phyloP scores from a whole-genome alignment of 306 rosid genomes.

The Rubus parviflorus region DNA sequence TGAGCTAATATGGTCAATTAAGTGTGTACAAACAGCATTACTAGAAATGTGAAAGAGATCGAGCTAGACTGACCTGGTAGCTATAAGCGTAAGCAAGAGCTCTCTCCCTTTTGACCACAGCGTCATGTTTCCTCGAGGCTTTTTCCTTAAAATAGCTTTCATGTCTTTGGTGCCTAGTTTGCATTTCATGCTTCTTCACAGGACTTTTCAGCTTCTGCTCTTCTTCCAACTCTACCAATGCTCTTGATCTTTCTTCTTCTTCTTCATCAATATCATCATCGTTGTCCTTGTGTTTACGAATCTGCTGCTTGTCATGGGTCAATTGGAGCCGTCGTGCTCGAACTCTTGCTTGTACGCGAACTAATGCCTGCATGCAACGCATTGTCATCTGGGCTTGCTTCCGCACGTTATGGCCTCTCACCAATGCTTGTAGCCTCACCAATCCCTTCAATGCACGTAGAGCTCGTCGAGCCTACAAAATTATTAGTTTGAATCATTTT shows the following conservation, averaged over 20 bases:
- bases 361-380: conserved; percentile 97
- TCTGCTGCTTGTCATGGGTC: conserved; percentile 44
- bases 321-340: conserved; percentile 70
- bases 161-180: conserved; percentile 37
- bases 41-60: not conserved
- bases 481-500: not conserved
- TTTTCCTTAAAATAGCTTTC: conserved; percentile 38
- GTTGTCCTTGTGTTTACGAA: conserved; percentile 24
- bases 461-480: conserved; percentile 80
- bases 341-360: conserved; percentile 81
- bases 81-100: conserved; percentile 78
- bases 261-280: conserved; percentile 21
- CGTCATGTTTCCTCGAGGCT: conserved; percentile 58
- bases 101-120: conserved; percentile 63
- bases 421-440: conserved; percentile 89
- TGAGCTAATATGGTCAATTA: not conserved
- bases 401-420: conserved; percentile 87
- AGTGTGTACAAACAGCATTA: not conserved
- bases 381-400: conserved; percentile 96
- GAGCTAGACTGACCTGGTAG: conserved; percentile 47
- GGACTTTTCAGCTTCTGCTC: conserved; percentile 47
- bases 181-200: conserved; percentile 26
- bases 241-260: conserved; percentile 17
- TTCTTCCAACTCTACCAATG: conserved; percentile 25
- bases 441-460: conserved; percentile 83